Percentiles rank a stretch among this genome's conserved stretches.
phyloP scores from a whole-genome alignment of 345 rosid species.

The Cochlearia excelsa region DNA sequence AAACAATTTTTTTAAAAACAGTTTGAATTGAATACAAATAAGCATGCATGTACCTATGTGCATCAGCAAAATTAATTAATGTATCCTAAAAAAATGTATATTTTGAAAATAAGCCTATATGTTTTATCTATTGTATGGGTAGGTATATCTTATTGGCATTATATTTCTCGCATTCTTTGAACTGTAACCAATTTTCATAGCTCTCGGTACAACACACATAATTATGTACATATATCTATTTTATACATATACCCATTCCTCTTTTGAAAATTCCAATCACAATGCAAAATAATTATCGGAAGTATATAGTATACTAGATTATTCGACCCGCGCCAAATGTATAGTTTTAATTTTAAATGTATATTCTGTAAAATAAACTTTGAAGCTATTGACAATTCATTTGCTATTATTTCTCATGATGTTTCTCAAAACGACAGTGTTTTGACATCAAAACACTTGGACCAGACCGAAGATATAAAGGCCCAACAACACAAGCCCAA shows the following conservation, averaged over 20 bases:
- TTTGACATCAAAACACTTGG: too few relatives aligned
- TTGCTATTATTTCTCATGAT: too few relatives aligned
- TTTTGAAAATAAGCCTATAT: neutral
- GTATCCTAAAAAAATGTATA: neutral
- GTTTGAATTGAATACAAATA: neutral
- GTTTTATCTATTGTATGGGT: slow-evolving; percentile 13
- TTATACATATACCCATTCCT: slow-evolving; percentile 20
- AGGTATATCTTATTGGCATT: slow-evolving; percentile 2
- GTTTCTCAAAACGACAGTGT: too few relatives aligned
- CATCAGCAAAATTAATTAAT: slow-evolving; percentile 13
- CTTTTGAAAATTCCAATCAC: slow-evolving; percentile 10
- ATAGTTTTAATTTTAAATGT: too few relatives aligned
- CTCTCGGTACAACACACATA: slow-evolving; percentile 18
- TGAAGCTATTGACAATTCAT: too few relatives aligned
- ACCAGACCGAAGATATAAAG: too few relatives aligned
- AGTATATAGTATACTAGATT: too few relatives aligned
- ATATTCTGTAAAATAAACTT: too few relatives aligned
- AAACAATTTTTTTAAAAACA: too few relatives aligned
- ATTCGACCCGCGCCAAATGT: too few relatives aligned
- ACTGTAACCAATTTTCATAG: slow-evolving; percentile 15
- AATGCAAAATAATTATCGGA: neutral
- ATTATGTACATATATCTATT: neutral
- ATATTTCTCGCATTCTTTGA: slow-evolving; percentile 13
- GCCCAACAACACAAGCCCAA: too few relatives aligned
- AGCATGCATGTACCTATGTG: neutral